Percentiles rank a stretch among this genome's conserved stretches.
Conservation (phyloP, 2,329 filamentous ascomycete genomes). For the Elsinoe fawcettii region DNA sequence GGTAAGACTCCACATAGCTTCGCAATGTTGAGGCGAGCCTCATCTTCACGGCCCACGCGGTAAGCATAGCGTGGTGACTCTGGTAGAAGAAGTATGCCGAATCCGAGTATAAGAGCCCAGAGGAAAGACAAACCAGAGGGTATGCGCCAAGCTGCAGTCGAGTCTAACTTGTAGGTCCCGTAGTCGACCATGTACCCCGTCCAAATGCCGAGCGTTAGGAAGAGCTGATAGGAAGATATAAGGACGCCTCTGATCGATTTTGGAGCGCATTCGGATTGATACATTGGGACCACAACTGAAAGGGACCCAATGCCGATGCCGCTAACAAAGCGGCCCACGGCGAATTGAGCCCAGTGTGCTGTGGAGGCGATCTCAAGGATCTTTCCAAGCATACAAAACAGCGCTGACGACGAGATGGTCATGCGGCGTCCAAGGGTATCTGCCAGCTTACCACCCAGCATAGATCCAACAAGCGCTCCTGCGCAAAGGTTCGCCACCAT, state of each 20-base stretch:
- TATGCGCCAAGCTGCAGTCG: conserved; percentile 26
- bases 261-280: conserved; percentile 57
- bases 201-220: conserved; percentile 39
- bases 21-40: conserved; percentile 26
- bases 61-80: conserved; percentile 28
- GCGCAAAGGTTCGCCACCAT: conserved; percentile 40
- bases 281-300: conserved; percentile 56
- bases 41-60: conserved; percentile 26
- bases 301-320: conserved; percentile 39
- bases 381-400: conserved; percentile 36
- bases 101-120: conserved; percentile 28
- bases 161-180: conserved; percentile 21
- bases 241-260: conserved; percentile 56
- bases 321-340: conserved; percentile 39
- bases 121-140: conserved; percentile 28
- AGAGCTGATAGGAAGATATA: conserved; percentile 44
- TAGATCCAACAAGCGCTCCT: conserved; percentile 36
- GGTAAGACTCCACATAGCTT: conserved; percentile 24
- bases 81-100: conserved; percentile 28
- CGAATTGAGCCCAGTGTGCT: conserved; percentile 39
- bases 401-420: conserved; percentile 43
- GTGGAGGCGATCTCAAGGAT: conserved; percentile 38
- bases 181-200: conserved; percentile 28
- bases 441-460: conserved; percentile 41
- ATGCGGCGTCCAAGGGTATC: conserved; percentile 44